phyloP scores from a whole-genome alignment of 1,284 basidiomycete genomes.

The Ceratobasidium sp. region DNA sequence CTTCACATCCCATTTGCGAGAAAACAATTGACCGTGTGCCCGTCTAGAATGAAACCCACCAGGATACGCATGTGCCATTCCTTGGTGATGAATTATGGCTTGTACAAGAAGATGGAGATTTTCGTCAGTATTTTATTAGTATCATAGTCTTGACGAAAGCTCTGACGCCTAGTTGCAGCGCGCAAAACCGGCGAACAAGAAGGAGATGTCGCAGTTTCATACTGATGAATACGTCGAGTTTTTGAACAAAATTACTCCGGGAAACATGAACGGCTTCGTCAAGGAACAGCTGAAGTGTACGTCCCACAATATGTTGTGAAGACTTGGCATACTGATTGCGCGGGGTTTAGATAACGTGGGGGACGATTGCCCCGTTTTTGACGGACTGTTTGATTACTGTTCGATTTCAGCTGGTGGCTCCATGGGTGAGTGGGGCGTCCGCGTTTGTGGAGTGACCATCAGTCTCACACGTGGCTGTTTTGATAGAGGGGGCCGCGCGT shows the following conservation, averaged over 20 bases:
- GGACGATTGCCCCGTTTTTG: constrained; percentile 98
- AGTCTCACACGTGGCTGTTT: neutral
- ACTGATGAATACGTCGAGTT: constrained; percentile 96
- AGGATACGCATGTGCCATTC: constrained; percentile 99
- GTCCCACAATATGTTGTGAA: constrained; percentile 53
- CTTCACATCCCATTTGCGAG: constrained; percentile 17
- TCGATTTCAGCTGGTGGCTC: constrained; percentile 98
- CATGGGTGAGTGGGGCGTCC: constrained; percentile 78
- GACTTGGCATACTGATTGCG: neutral
- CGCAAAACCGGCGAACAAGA: constrained; percentile 98
- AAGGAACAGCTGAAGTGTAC: constrained; percentile 97
- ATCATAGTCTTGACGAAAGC: neutral
- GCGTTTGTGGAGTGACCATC: no score
- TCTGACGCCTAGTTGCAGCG: constrained; percentile 67
- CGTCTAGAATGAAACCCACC: constrained; percentile 90
- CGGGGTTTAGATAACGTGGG: constrained; percentile 78
- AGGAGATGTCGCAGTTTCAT: constrained; percentile 97
- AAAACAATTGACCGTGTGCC: constrained; percentile 55
- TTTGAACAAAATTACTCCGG: constrained; percentile 84
- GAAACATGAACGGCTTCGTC: constrained; percentile 88
- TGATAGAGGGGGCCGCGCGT: constrained; percentile 92
- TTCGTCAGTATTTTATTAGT: constrained; percentile 73
- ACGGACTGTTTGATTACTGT: constrained; percentile 98
- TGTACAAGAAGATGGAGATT: constrained; percentile 98
- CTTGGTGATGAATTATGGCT: constrained; percentile 98